These are phyloP conservation scores for Knoxia roxburghii DNA, from an alignment of 257 asterid genomes.

Conservation along the genomic window DNA sequence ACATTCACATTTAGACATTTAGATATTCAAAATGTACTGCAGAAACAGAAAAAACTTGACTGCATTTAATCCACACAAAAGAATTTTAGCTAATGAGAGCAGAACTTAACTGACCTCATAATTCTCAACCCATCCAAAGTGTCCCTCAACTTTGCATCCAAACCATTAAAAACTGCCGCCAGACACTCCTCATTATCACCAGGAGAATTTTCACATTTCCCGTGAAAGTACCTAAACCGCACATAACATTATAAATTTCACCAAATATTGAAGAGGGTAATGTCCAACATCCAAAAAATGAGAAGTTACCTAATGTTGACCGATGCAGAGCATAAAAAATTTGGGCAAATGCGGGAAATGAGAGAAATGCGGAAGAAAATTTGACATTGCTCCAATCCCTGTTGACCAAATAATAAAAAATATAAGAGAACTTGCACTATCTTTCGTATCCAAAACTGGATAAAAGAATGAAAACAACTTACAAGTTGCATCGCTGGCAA, in stretches of 20 bases:
- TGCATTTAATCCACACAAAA: too few relatives aligned
- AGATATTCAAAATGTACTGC: not conserved
- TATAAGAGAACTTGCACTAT: too few relatives aligned
- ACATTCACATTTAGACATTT: not conserved
- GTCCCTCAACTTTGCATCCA: conserved; percentile 61
- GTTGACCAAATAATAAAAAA: not conserved
- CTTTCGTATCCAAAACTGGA: not conserved
- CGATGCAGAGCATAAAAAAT: conserved; percentile 31
- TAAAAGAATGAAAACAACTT: not conserved
- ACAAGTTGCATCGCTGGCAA: conserved; percentile 9
- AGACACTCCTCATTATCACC: conserved; percentile 45
- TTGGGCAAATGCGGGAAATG: conserved; percentile 32
- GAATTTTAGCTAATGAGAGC: too few relatives aligned
- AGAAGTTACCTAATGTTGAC: conserved; percentile 32
- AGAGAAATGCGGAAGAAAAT: conserved; percentile 46
- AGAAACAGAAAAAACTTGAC: not conserved
- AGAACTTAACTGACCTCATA: conserved; percentile 46
- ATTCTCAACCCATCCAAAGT: conserved; percentile 71
- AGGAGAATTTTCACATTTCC: conserved; percentile 25
- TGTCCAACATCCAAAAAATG: not conserved
- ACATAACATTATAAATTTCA: conserved; percentile 1
- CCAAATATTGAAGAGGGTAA: not conserved
- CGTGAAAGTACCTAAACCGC: conserved; percentile 19
- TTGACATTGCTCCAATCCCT: conserved; percentile 47
- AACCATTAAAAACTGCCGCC: conserved; percentile 55